Percentiles rank a stretch among this genome's conserved stretches.
phyloP scores from a whole-genome alignment of 768 basidiomycete species.

The Leccinum obscurum region DNA sequence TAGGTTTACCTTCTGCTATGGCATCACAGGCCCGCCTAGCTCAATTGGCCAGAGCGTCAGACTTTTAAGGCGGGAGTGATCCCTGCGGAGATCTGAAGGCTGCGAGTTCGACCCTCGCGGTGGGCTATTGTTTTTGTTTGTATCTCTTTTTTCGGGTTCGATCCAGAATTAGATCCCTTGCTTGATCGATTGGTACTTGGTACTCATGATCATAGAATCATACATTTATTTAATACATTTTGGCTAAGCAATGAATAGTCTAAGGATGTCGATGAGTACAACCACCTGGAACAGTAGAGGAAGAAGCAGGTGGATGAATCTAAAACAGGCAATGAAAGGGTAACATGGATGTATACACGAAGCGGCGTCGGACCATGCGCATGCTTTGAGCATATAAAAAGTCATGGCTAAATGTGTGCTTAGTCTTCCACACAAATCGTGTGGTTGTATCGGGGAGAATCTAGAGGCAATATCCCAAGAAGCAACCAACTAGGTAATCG shows the following conservation, averaged over 20 bases:
- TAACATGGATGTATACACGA: slow-evolving; percentile 12
- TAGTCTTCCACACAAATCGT: slow-evolving; percentile 23
- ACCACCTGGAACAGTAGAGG: slow-evolving; percentile 15
- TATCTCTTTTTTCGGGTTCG: background rate
- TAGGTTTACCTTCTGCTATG: background rate
- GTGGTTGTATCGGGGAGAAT: slow-evolving; percentile 23
- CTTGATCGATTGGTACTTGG: background rate
- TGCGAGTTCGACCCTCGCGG: slow-evolving; percentile 86
- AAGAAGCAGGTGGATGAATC: slow-evolving; percentile 13
- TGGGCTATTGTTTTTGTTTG: slow-evolving; percentile 50
- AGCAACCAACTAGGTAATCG: slow-evolving; percentile 25
- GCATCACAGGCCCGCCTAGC: slow-evolving; percentile 48
- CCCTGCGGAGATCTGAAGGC: slow-evolving; percentile 61
- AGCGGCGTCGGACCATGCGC: slow-evolving; percentile 3
- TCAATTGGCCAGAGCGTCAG: slow-evolving; percentile 66
- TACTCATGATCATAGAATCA: background rate
- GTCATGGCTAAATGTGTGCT: slow-evolving; percentile 14
- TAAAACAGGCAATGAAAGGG: slow-evolving; percentile 7
- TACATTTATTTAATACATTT: slow-evolving; percentile 19
- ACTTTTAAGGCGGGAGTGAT: slow-evolving; percentile 40
- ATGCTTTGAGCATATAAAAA: slow-evolving; percentile 14
- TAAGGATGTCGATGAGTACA: slow-evolving; percentile 21
- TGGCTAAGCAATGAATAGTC: slow-evolving; percentile 15
- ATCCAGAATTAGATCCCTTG: background rate
- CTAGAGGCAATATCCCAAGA: slow-evolving; percentile 31